Percentiles rank a stretch among this genome's conserved stretches.
Evolutionary conservation across 1,284 basidiomycete species (phyloP).

Genomic region (Sporisorium scitamineum): DNA sequence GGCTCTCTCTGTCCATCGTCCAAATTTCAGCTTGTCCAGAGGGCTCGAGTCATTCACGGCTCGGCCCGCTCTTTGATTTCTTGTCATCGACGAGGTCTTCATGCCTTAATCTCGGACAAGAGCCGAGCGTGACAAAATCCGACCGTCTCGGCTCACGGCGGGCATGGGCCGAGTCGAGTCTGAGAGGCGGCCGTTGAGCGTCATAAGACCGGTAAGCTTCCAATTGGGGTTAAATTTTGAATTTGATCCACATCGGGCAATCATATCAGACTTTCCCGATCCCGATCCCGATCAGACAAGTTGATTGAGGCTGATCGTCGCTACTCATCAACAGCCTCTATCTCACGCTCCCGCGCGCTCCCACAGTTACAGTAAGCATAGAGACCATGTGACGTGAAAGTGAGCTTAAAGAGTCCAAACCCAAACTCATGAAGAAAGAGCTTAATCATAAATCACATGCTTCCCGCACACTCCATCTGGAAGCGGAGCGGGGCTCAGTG

Average conservation of each 20-base stretch:
- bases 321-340: background rate
- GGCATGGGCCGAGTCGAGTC: background rate
- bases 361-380: too few species aligned
- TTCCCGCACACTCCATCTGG: background rate
- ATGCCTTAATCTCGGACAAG: too few species aligned
- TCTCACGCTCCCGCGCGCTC: too few species aligned
- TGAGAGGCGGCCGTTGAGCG: background rate
- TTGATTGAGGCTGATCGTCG: background rate
- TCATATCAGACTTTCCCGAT: background rate
- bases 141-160: background rate
- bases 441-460: background rate
- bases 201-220: background rate
- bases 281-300: background rate
- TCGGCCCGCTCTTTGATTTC: too few species aligned
- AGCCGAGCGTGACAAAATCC: too few species aligned
- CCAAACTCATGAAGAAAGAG: too few species aligned
- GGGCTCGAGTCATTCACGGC: slow-evolving; percentile 8
- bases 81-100: background rate
- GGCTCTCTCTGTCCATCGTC: background rate
- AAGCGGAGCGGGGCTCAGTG: background rate
- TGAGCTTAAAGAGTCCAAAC: too few species aligned
- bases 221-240: background rate
- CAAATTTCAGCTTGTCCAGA: background rate
- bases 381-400: background rate
- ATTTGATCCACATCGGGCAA: background rate